phyloP scores from a whole-genome alignment of 768 basidiomycete species.

The Tulasnella sp. region DNA sequence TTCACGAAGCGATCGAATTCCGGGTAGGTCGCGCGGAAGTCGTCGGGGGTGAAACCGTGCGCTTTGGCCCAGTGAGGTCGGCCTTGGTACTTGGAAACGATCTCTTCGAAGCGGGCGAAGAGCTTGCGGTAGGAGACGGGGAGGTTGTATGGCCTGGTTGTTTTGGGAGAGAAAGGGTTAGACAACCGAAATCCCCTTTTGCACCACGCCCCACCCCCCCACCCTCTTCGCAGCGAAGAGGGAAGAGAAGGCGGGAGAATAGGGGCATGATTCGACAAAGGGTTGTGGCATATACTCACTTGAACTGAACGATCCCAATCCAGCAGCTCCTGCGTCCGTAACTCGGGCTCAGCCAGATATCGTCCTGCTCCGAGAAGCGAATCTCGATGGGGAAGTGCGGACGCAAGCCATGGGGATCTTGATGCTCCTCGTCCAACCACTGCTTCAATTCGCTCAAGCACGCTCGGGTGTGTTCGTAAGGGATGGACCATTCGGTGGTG shows the following conservation, averaged over 20 bases:
- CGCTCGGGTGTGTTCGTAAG: constrained; percentile 57
- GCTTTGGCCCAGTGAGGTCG: constrained; percentile 97
- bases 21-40: constrained; percentile 69
- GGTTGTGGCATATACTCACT: constrained; percentile 52
- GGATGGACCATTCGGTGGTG: constrained; percentile 94
- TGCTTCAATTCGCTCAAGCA: constrained; percentile 67
- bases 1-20: constrained; percentile 70
- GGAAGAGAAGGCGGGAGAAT: neutral
- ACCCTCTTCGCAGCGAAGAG: neutral
- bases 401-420: constrained; percentile 66
- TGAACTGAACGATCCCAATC: constrained; percentile 98
- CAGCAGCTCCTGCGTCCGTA: constrained; percentile 75
- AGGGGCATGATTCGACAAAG: neutral
- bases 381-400: constrained; percentile 94
- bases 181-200: neutral
- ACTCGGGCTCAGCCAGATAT: constrained; percentile 92
- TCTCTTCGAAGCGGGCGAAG: constrained; percentile 70
- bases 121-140: constrained; percentile 75
- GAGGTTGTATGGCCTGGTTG: constrained; percentile 80
- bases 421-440: constrained; percentile 66
- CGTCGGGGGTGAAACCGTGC: constrained; percentile 63
- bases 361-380: constrained; percentile 79
- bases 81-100: constrained; percentile 65
- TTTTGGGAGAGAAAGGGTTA: too few species aligned
- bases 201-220: neutral